Conservation (phyloP, 257 asterid species). For the Salvia rosmarinus region DNA sequence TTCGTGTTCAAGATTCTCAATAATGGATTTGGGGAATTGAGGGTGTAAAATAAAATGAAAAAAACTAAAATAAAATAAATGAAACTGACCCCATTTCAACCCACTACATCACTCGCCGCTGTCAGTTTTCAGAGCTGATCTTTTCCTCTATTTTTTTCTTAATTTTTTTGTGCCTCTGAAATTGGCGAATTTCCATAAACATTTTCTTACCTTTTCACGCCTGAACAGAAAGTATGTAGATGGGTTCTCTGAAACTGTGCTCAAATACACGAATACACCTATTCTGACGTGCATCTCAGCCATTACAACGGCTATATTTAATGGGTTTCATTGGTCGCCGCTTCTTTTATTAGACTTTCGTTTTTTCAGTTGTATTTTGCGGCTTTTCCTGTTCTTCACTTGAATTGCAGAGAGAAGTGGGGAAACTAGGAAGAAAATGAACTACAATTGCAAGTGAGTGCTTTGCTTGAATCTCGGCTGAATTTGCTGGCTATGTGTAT, state of each 20-base stretch:
- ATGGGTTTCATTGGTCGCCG: neutral
- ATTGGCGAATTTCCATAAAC: conserved; percentile 28
- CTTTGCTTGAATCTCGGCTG: conserved; percentile 29
- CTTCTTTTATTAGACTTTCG: conserved; percentile 14
- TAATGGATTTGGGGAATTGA: no score
- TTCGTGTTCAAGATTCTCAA: no score
- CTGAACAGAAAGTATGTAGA: conserved; percentile 34
- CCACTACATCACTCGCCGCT: conserved; percentile 38
- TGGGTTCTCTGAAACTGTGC: conserved; percentile 41
- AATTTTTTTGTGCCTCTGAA: conserved; percentile 3
- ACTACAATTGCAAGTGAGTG: conserved; percentile 59
- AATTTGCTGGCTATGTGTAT: neutral
- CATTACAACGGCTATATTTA: conserved; percentile 43
- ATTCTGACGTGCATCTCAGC: conserved; percentile 20
- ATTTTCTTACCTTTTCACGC: conserved; percentile 31
- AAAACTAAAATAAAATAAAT: neutral
- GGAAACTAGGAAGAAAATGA: conserved; percentile 40
- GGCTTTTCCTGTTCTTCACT: neutral
- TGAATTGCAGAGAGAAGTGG: conserved; percentile 21
- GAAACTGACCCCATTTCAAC: conserved; percentile 9
- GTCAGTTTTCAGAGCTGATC: conserved; percentile 28
- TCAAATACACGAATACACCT: neutral
- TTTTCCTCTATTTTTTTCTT: conserved; percentile 10
- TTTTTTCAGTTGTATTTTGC: conserved; percentile 10
- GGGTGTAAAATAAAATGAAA: neutral